phyloP scores from a whole-genome alignment of 2,329 filamentous ascomycete species.

The Aspergillus ruber region DNA sequence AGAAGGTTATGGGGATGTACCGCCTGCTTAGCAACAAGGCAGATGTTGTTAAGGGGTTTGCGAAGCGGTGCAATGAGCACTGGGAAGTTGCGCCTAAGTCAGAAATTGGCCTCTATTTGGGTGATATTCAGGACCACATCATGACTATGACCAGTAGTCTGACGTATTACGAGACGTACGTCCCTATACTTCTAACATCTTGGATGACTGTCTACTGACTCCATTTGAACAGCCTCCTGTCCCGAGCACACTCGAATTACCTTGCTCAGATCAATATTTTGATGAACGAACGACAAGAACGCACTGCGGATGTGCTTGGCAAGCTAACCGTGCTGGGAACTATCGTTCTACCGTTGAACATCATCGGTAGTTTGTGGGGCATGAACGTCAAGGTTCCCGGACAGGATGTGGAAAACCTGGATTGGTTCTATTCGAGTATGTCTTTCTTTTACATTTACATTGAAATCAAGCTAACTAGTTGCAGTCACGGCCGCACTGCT shows the following conservation, averaged over 20 bases:
- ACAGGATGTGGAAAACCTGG: constrained; percentile 71
- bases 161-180: constrained; percentile 90
- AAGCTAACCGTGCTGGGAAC: constrained; percentile 94
- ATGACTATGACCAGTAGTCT: constrained; percentile 97
- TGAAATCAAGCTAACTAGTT: constrained; percentile 3
- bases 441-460: constrained; percentile 2
- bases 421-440: constrained; percentile 63
- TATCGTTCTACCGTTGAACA: constrained; percentile 97
- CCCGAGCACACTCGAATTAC: constrained; percentile 89
- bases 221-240: constrained; percentile 60
- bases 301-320: constrained; percentile 89
- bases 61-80: constrained; percentile 94
- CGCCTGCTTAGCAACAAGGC: constrained; percentile 92
- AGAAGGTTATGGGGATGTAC: constrained; percentile 95
- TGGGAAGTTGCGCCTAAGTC: constrained; percentile 93
- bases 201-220: constrained; percentile 2
- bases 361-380: constrained; percentile 96
- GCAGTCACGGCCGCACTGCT: constrained; percentile 65
- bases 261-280: constrained; percentile 98
- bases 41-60: constrained; percentile 98
- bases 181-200: constrained; percentile 10
- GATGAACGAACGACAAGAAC: constrained; percentile 96
- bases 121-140: constrained; percentile 98
- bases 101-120: constrained; percentile 94
- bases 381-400: constrained; percentile 98